Conservation (phyloP, 441 rosid genomes). For the Croton laevigatus region DNA sequence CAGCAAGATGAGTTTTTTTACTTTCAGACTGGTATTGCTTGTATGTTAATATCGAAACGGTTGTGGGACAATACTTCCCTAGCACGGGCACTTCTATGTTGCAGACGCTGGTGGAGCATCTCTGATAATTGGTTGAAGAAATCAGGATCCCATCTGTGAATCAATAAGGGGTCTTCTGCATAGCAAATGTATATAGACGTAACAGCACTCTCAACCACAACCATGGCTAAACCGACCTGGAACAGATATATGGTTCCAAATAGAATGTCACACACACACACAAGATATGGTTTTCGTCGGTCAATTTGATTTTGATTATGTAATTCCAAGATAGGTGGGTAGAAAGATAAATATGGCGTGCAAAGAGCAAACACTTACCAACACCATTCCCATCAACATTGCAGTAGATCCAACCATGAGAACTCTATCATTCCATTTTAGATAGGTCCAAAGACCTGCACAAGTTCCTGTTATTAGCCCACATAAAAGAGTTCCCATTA, state of each 20-base stretch:
- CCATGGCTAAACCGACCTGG: conserved; percentile 91
- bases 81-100: conserved; percentile 68
- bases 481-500: conserved; percentile 86
- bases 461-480: conserved; percentile 93
- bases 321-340: not conserved
- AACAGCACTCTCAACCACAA: conserved; percentile 88
- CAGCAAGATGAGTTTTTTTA: not conserved
- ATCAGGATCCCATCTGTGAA: conserved; percentile 83
- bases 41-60: conserved; percentile 35
- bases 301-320: not conserved
- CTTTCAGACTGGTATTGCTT: conserved; percentile 33
- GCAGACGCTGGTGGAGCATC: conserved; percentile 80
- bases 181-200: conserved; percentile 89
- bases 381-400: conserved; percentile 95
- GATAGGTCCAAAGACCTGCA: conserved; percentile 78
- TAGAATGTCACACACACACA: not conserved
- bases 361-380: conserved; percentile 51
- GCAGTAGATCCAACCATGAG: conserved; percentile 88
- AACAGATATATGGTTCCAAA: conserved; percentile 4
- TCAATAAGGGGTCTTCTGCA: conserved; percentile 85
- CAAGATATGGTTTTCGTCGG: not conserved
- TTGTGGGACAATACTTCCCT: conserved; percentile 47
- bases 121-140: conserved; percentile 78
- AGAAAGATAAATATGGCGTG: conserved; percentile 10
- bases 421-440: conserved; percentile 54